These are phyloP conservation scores for Dendrobium officinale DNA, from an alignment of 106 monocot species.

Conservation along the genomic window DNA sequence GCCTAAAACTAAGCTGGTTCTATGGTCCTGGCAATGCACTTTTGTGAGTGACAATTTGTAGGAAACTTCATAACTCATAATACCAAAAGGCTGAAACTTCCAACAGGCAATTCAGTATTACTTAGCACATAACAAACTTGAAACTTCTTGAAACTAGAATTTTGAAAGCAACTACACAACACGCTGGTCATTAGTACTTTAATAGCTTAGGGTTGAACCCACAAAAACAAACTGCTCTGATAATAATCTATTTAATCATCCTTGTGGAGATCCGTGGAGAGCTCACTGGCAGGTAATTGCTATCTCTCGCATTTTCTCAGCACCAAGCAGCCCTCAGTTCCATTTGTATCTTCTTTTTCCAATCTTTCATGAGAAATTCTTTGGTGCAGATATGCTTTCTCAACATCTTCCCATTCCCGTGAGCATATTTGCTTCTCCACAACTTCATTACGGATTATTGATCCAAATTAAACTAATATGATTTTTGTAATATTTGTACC, in stretches of 20 bases:
- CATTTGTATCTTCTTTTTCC: not conserved
- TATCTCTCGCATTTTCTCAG: not conserved
- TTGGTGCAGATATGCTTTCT: not conserved
- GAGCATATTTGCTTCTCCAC: not conserved
- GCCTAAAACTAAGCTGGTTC: no score
- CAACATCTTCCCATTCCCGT: not conserved
- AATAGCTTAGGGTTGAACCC: not conserved
- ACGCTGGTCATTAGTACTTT: not conserved
- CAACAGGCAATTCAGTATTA: no score
- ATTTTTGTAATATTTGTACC: not conserved
- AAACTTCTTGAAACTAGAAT: not conserved
- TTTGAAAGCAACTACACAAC: not conserved
- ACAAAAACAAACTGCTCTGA: not conserved
- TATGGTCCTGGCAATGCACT: no score
- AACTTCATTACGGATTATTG: not conserved
- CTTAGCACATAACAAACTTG: not conserved
- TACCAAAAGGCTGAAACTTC: not conserved
- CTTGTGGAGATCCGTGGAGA: not conserved
- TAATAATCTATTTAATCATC: not conserved
- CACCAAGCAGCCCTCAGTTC: not conserved
- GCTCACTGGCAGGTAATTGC: not conserved
- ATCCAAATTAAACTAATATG: not conserved
- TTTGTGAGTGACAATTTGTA: no score
- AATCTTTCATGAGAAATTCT: not conserved
- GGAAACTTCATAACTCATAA: no score